Conservation (phyloP, 1,139 yeast genomes). For the Pichia sp. region DNA sequence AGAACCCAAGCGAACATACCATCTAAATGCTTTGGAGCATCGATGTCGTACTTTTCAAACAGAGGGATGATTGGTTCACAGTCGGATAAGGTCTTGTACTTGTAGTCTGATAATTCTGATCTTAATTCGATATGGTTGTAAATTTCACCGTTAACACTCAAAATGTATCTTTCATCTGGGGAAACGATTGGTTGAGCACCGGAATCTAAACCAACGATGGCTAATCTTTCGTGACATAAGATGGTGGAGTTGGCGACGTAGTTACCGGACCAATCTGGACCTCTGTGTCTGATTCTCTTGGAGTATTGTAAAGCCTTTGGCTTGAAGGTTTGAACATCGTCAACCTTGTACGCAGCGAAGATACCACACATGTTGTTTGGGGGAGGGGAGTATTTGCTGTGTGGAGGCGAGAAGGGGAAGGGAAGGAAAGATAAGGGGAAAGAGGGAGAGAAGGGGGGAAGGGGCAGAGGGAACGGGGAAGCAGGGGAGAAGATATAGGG, state of each 20-base stretch:
- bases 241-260: conserved; percentile 72
- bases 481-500: neutral
- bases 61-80: conserved; percentile 98
- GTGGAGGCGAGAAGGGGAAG: too few relatives aligned
- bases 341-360: conserved; percentile 86
- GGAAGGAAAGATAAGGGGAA: neutral
- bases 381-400: too few relatives aligned
- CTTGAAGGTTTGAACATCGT: conserved; percentile 78
- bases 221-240: conserved; percentile 91
- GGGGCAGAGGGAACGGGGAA: neutral
- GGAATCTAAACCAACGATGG: conserved; percentile 91
- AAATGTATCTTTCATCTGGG: conserved; percentile 65
- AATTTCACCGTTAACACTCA: conserved; percentile 97
- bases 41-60: conserved; percentile 79
- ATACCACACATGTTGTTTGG: conserved; percentile 83
- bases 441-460: neutral
- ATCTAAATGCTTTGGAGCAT: conserved; percentile 89
- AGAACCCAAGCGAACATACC: conserved; percentile 98
- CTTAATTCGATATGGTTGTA: conserved; percentile 94
- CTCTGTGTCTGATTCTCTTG: conserved; percentile 95
- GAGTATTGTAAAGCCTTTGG: conserved; percentile 85
- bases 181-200: conserved; percentile 98
- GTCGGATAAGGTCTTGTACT: conserved; percentile 84
- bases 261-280: conserved; percentile 99
- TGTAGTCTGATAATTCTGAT: conserved; percentile 67